Evolutionary conservation across 768 basidiomycete genomes (phyloP).

Genomic region (Boletellus sp.): DNA sequence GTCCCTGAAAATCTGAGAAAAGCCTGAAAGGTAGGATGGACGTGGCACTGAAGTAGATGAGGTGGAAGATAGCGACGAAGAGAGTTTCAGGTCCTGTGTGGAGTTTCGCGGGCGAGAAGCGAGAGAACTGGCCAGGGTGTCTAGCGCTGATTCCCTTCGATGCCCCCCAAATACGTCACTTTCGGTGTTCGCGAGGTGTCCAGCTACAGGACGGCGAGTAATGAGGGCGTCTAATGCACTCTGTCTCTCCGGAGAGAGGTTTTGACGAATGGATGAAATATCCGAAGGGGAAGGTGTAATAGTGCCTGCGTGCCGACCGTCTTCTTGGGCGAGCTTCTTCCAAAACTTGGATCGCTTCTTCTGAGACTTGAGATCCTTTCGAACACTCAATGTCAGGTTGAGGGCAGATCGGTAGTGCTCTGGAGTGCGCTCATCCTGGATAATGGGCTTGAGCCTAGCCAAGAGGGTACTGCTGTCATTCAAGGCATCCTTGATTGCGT

Average conservation of each 20-base stretch:
- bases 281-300: slow-evolving; percentile 32
- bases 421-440: slow-evolving; percentile 34
- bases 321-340: slow-evolving; percentile 41
- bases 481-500: slow-evolving; percentile 42
- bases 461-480: slow-evolving; percentile 39
- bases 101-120: slow-evolving; percentile 23
- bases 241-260: slow-evolving; percentile 24
- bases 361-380: slow-evolving; percentile 41
- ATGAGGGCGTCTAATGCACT: slow-evolving; percentile 39
- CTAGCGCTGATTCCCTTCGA: slow-evolving; percentile 12
- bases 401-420: slow-evolving; percentile 46
- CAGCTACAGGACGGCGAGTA: slow-evolving; percentile 21
- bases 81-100: slow-evolving; percentile 9
- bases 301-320: slow-evolving; percentile 14
- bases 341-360: slow-evolving; percentile 45
- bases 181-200: slow-evolving; percentile 9
- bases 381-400: slow-evolving; percentile 41
- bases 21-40: slow-evolving; percentile 9
- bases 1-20: slow-evolving; percentile 8
- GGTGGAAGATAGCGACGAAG: slow-evolving; percentile 18
- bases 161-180: slow-evolving; percentile 25
- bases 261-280: slow-evolving; percentile 27
- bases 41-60: slow-evolving; percentile 23
- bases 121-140: slow-evolving; percentile 20
- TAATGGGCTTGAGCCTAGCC: slow-evolving; percentile 37